Conservation (phyloP, 164 flowering plant genomes). For the Stephania yunnanensis region DNA sequence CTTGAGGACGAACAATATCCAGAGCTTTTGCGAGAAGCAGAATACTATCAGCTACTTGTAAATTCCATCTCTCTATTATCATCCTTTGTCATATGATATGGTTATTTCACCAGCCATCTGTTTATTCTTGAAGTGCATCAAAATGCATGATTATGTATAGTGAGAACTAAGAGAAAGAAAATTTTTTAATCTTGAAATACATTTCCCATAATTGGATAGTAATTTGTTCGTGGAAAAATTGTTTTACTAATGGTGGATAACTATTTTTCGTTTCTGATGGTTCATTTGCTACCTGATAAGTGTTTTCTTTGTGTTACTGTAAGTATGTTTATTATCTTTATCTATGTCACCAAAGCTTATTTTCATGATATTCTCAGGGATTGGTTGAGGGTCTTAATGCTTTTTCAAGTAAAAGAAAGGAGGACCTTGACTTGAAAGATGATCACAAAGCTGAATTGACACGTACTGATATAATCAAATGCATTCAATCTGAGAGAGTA, state of each 20-base stretch:
- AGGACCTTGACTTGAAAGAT: constrained; percentile 40
- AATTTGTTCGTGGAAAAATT: too few relatives aligned
- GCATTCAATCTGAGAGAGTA: constrained; percentile 83
- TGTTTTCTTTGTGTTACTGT: not conserved
- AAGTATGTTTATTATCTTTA: not conserved
- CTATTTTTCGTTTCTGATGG: too few relatives aligned
- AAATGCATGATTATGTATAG: too few relatives aligned
- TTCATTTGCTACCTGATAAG: too few relatives aligned
- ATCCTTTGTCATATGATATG: not conserved
- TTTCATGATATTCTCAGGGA: constrained; percentile 41
- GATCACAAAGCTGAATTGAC: constrained; percentile 55
- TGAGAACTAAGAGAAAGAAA: too few relatives aligned
- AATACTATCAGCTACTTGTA: constrained; percentile 89
- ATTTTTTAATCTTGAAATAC: too few relatives aligned
- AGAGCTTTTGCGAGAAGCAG: constrained; percentile 83
- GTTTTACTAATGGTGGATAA: too few relatives aligned
- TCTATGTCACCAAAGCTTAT: not conserved
- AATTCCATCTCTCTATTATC: constrained; percentile 10
- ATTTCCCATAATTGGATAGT: too few relatives aligned
- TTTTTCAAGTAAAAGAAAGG: constrained; percentile 45
- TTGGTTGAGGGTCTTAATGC: constrained; percentile 52
- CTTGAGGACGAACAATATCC: constrained; percentile 49
- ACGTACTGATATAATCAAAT: constrained; percentile 86
- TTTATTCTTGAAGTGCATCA: not conserved
- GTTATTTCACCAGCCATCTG: not conserved